Evolutionary conservation across 805 yeast genomes (phyloP), one percentile per base, ranked within the genome.

Genomic region (Suhomyces vadensis): DNA sequence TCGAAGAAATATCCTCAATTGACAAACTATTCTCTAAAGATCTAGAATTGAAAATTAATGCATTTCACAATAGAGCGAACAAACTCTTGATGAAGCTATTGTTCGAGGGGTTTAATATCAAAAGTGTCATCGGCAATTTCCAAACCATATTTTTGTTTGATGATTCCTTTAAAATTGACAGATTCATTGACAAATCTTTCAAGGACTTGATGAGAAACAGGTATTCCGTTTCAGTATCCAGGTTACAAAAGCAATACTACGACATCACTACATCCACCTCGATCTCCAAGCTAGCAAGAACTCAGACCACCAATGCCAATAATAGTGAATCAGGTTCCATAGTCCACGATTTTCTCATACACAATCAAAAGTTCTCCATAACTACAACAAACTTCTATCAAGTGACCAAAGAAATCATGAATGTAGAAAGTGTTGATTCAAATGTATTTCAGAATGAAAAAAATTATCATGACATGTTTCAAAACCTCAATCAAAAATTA

Each of bases 1-100:
- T 67, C 16, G 54, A 61, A 16, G 71, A 66, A 37, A 47, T 67
- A 9, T 48, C 45, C 4, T 62, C 64, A 1, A 66, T 71, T 11
- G 54, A 51, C 14, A 62, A 55, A 24, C 49, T 71, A 19, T 60
- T 60, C n/a, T 60, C 73, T 17, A 59, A 68, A 42, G 76, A 77
- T 50, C 64, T 91, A 20, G 73, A 76, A 35, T 58, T 81, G 19
- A 77, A 75, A 37, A 71, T 92, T 13, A 73, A 80, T 37, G 71
- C 74, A 17, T 85, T 87, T 31, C 88, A 85, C 53, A 55, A 67
- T 7, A 69, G 84, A 31, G 90, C 97, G 0, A 91, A 90, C 59
- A 65, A 64, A 23, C 57, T 80, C 17, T 68, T 89, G 14, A 60
- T 83, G 47, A 69, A 75, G 27, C 61, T 91, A 35, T 68, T 87